Evolutionary conservation across 768 basidiomycete genomes (phyloP).

Genomic region (Podaxis sp.): DNA sequence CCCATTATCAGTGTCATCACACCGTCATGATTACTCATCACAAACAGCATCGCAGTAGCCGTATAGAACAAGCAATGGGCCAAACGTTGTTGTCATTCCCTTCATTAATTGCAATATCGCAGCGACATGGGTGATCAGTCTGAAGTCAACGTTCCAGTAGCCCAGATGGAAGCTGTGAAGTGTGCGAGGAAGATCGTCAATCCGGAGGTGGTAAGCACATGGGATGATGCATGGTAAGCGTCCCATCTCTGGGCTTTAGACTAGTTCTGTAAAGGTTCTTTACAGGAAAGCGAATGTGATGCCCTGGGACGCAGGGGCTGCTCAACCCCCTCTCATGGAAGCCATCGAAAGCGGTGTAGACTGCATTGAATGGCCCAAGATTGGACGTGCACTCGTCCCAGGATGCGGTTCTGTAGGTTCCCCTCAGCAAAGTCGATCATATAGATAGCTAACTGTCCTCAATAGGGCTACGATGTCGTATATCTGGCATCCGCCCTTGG

Average conservation of each 20-base stretch:
- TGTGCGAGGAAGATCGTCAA: conserved; percentile 2
- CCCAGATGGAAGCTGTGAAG: neutral
- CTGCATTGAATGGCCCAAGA: conserved; percentile 40
- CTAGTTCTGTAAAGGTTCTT: neutral
- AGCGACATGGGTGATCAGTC: neutral
- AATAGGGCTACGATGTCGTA: conserved; percentile 59
- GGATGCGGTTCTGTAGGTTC: conserved; percentile 48
- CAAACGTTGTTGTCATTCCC: neutral
- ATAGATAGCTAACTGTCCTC: neutral
- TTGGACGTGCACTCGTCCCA: conserved; percentile 30
- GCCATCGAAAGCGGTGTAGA: conserved; percentile 39
- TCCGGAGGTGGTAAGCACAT: neutral
- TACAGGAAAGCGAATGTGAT: conserved; percentile 47
- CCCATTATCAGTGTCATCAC: too few relatives aligned
- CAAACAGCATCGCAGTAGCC: neutral
- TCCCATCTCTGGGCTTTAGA: neutral
- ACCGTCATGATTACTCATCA: neutral
- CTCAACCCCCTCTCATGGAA: conserved; percentile 56
- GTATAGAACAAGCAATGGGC: neutral
- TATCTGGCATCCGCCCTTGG: conserved; percentile 50
- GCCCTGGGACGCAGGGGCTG: conserved; percentile 60
- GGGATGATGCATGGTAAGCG: conserved; percentile 7
- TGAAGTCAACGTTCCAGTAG: neutral
- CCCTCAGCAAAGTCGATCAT: neutral
- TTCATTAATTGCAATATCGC: neutral